Evolutionary conservation across 345 rosid genomes (phyloP).

Genomic region (Murraya koenigii): DNA sequence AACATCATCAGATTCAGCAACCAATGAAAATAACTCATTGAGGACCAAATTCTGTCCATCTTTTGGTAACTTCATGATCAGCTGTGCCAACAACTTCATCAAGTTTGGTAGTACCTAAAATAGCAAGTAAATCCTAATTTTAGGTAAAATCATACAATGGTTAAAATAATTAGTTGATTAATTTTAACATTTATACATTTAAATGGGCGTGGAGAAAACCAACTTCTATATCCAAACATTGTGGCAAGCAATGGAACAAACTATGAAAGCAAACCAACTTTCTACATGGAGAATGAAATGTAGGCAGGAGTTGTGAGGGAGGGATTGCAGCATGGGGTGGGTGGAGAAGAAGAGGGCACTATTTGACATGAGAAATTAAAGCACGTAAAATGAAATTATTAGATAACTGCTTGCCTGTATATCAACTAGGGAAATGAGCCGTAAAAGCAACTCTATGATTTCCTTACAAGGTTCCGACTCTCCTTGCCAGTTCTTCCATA

Average conservation of each 20-base stretch:
- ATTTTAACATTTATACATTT: too few relatives aligned
- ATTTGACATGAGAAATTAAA: background rate
- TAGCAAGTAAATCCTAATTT: conserved; percentile 12
- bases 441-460: conserved; percentile 67
- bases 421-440: conserved; percentile 78
- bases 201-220: background rate
- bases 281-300: conserved; percentile 1
- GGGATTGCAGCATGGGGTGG: too few relatives aligned
- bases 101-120: conserved; percentile 70
- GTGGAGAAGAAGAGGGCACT: background rate
- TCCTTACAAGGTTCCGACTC: conserved; percentile 58
- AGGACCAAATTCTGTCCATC: conserved; percentile 78
- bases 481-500: conserved; percentile 60
- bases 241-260: background rate
- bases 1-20: conserved; percentile 92
- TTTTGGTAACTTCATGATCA: conserved; percentile 61
- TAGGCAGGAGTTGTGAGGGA: background rate
- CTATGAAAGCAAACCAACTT: background rate
- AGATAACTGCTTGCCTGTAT: conserved; percentile 57
- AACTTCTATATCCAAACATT: background rate
- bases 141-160: conserved; percentile 1
- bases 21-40: conserved; percentile 68
- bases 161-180: background rate
- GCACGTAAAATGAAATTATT: background rate
- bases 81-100: conserved; percentile 78